Conservation (phyloP, 2,329 filamentous ascomycete species). For the Aspergillus chevalieri region DNA sequence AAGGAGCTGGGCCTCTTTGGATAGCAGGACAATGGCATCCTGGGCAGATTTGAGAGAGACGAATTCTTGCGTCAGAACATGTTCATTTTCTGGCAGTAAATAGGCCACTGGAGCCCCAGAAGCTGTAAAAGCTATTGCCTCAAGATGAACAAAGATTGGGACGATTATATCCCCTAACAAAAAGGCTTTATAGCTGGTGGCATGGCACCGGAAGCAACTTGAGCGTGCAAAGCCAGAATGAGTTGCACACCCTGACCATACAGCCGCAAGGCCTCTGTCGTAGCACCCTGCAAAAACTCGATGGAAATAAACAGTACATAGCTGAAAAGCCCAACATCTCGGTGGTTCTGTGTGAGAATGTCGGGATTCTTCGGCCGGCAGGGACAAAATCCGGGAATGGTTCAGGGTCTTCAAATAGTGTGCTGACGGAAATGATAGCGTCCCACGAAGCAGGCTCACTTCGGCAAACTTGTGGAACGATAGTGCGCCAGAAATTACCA, state of each 20-base stretch:
- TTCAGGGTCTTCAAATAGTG: slow-evolving; percentile 26
- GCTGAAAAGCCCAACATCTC: slow-evolving; percentile 25
- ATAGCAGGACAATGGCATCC: too few species aligned
- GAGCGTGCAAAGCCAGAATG: slow-evolving; percentile 15
- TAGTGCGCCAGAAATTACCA: slow-evolving; percentile 25
- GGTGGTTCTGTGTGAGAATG: slow-evolving; percentile 13
- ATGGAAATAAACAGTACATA: slow-evolving; percentile 31
- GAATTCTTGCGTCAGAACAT: background rate
- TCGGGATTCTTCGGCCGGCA: background rate
- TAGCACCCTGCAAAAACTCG: slow-evolving; percentile 21
- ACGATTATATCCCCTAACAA: slow-evolving; percentile 21
- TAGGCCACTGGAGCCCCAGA: slow-evolving; percentile 7
- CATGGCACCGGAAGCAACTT: slow-evolving; percentile 6
- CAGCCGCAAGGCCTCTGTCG: slow-evolving; percentile 21
- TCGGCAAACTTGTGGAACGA: slow-evolving; percentile 29
- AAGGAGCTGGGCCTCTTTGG: too few species aligned
- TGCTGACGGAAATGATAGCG: slow-evolving; percentile 29
- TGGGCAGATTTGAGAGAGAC: too few species aligned
- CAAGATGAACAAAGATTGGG: slow-evolving; percentile 25
- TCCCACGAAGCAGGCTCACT: slow-evolving; percentile 31
- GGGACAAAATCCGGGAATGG: slow-evolving; percentile 7
- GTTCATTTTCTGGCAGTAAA: slow-evolving; percentile 10
- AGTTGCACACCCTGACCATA: slow-evolving; percentile 25
- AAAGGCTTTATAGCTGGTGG: slow-evolving; percentile 5
- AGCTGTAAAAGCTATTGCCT: slow-evolving; percentile 12